These are phyloP conservation scores for Novakomyces olei DNA, from an alignment of 805 yeast species.

Conservation along the genomic window DNA sequence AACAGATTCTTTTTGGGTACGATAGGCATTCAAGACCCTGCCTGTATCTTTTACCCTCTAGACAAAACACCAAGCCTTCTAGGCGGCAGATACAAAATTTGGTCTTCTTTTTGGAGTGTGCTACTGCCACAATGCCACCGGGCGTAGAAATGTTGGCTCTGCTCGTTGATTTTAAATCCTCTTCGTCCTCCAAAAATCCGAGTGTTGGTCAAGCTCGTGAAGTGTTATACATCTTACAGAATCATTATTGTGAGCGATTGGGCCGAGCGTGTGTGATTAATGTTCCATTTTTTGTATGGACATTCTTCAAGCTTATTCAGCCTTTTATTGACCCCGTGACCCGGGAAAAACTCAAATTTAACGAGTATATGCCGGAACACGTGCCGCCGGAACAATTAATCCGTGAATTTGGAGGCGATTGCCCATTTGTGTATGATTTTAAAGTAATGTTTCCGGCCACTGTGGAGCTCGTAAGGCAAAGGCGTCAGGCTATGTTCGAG, in stretches of 20 bases:
- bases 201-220: conserved; percentile 74
- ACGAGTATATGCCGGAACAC: conserved; percentile 65
- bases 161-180: conserved; percentile 74
- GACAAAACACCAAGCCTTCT: conserved; percentile 83
- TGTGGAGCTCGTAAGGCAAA: neutral
- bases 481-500: conserved; percentile 1
- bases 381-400: conserved; percentile 70
- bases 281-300: conserved; percentile 86
- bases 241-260: conserved; percentile 91
- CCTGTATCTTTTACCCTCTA: conserved; percentile 74
- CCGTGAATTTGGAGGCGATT: conserved; percentile 60
- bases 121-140: conserved; percentile 82
- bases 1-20: conserved; percentile 74
- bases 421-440: conserved; percentile 69
- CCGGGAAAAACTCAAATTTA: conserved; percentile 76
- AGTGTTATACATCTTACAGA: conserved; percentile 79
- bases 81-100: conserved; percentile 88
- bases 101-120: conserved; percentile 79
- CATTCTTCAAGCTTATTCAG: conserved; percentile 70
- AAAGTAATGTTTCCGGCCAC: conserved; percentile 56
- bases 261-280: conserved; percentile 83
- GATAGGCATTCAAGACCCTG: conserved; percentile 86
- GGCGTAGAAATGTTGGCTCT: conserved; percentile 90
- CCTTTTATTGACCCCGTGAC: conserved; percentile 95
- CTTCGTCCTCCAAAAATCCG: conserved; percentile 60